Conservation (phyloP, 305 asterid species). For the Galium porrigens region DNA sequence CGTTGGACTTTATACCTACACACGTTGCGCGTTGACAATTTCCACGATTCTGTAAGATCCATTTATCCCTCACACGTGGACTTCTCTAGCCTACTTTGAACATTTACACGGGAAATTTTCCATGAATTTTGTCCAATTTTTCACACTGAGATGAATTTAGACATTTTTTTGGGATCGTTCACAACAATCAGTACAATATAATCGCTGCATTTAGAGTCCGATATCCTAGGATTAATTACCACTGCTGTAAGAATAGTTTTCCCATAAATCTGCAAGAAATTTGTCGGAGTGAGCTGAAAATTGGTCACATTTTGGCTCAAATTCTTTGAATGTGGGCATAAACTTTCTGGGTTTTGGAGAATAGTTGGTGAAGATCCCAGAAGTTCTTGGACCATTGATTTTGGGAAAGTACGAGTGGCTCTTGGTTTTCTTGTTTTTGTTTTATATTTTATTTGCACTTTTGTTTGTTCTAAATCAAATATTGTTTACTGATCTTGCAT, state of each 20-base stretch:
- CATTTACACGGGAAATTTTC: not conserved
- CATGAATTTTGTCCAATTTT: not conserved
- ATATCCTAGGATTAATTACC: not conserved
- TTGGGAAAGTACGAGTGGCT: slow-evolving; percentile 11
- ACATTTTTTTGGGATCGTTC: not conserved
- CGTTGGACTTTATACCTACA: not conserved
- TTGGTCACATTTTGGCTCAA: not conserved
- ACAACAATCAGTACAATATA: not conserved
- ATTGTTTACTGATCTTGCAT: not conserved
- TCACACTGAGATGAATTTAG: not conserved
- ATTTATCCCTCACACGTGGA: not conserved
- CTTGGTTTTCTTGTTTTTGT: not conserved
- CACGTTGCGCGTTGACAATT: not conserved
- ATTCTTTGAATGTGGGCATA: slow-evolving; percentile 14
- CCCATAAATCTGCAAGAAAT: not conserved
- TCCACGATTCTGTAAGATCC: not conserved
- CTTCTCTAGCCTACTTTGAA: not conserved
- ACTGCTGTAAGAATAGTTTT: not conserved
- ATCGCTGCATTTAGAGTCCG: not conserved
- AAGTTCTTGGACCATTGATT: slow-evolving; percentile 14
- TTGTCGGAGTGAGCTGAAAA: not conserved
- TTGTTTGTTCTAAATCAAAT: not conserved
- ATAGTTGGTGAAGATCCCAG: not conserved
- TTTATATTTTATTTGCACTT: not conserved
- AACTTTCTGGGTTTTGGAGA: not conserved